These are phyloP conservation scores for Bauhinia variegata DNA, from an alignment of 306 rosid genomes.

Conservation along the genomic window DNA sequence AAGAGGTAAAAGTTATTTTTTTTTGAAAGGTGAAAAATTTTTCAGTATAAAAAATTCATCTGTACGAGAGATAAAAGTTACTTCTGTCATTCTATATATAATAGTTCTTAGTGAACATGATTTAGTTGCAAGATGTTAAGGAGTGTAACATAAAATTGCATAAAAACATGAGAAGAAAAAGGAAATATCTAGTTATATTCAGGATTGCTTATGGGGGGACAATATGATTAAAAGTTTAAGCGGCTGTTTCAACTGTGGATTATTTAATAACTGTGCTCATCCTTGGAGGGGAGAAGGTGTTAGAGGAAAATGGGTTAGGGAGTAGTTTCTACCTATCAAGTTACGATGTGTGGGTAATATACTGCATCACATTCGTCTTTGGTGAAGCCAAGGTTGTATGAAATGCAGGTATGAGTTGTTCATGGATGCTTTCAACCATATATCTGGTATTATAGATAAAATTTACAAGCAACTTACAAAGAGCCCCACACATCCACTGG, in stretches of 20 bases:
- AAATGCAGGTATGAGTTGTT: slow-evolving; percentile 73
- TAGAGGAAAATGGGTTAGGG: background rate
- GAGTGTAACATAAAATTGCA: slow-evolving; percentile 8
- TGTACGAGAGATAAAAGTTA: too few species aligned
- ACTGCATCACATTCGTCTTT: slow-evolving; percentile 18
- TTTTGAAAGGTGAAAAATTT: too few species aligned
- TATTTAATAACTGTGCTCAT: background rate
- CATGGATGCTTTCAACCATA: slow-evolving; percentile 93
- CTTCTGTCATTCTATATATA: too few species aligned
- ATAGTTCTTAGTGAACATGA: slow-evolving; percentile 17
- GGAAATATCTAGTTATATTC: background rate
- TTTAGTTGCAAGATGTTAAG: background rate
- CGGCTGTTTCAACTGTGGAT: background rate
- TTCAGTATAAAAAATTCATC: too few species aligned
- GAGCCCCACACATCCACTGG: slow-evolving; percentile 91
- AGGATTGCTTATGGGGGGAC: slow-evolving; percentile 2
- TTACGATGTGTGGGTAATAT: background rate
- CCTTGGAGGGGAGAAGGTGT: background rate
- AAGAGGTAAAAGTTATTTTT: slow-evolving; percentile 65
- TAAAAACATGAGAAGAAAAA: slow-evolving; percentile 6
- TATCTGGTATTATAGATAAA: slow-evolving; percentile 78
- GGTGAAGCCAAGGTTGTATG: slow-evolving; percentile 37
- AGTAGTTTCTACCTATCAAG: background rate
- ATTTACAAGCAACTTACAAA: slow-evolving; percentile 92
- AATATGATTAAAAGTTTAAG: background rate